A percentile compares a stretch with the other conserved stretches of the same genome.
These are phyloP conservation scores for Globisporangium solare DNA, from an alignment of 352 stramenopile species.

Conservation along the genomic window DNA sequence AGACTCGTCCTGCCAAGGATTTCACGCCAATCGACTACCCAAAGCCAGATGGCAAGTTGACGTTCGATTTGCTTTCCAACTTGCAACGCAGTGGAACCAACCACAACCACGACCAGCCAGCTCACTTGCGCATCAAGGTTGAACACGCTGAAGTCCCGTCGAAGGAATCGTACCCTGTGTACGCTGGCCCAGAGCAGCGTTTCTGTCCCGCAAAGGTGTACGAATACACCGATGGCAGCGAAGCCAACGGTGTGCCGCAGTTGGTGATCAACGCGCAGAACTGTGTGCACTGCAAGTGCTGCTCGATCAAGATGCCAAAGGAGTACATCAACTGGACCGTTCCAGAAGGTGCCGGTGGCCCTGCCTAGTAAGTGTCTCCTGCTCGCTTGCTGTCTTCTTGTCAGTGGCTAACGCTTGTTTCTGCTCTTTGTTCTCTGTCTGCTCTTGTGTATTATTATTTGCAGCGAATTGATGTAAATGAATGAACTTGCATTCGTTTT, in stretches of 20 bases:
- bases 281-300: slow-evolving; percentile 99
- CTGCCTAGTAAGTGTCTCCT: slow-evolving; percentile 92
- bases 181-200: slow-evolving; percentile 94
- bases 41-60: slow-evolving; percentile 95
- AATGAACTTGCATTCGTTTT: not conserved
- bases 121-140: slow-evolving; percentile 95
- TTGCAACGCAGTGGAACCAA: slow-evolving; percentile 96
- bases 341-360: slow-evolving; percentile 96
- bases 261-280: slow-evolving; percentile 99
- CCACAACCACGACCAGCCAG: slow-evolving; percentile 98
- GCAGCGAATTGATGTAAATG: slow-evolving; percentile 70
- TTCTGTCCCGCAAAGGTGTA: slow-evolving; percentile 99
- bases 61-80: slow-evolving; percentile 98
- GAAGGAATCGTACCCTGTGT: slow-evolving; percentile 88
- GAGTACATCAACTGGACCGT: slow-evolving; percentile 99
- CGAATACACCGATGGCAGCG: slow-evolving; percentile 95
- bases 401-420: slow-evolving; percentile 11
- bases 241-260: slow-evolving; percentile 82
- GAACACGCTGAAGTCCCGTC: slow-evolving; percentile 85
- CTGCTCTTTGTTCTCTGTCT: slow-evolving; percentile 18
- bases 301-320: slow-evolving; percentile 98
- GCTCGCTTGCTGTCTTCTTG: slow-evolving; percentile 1
- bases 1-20: slow-evolving; percentile 88
- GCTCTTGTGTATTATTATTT: slow-evolving; percentile 10
- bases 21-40: slow-evolving; percentile 95